Conservation (phyloP, 2,329 filamentous ascomycete species). For the Aaosphaeria pasadenensis region DNA sequence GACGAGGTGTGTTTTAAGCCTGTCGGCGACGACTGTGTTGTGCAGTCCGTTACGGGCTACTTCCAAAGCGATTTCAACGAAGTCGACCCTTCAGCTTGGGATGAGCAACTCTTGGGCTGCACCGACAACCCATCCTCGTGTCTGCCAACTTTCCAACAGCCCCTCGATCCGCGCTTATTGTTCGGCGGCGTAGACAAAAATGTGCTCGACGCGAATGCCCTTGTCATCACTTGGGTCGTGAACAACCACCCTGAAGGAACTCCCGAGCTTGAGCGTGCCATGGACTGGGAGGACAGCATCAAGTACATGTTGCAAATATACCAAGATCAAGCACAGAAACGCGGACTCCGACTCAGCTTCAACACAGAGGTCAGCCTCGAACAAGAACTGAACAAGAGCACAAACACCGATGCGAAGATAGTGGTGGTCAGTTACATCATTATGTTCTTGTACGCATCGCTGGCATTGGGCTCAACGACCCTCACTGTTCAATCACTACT, state of each 20-base stretch:
- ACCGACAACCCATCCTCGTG: conserved; percentile 75
- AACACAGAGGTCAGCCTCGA: conserved; percentile 93
- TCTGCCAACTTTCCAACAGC: conserved; percentile 84
- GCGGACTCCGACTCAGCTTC: conserved; percentile 86
- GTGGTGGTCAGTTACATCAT: conserved; percentile 94
- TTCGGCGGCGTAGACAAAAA: conserved; percentile 74
- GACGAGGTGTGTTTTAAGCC: conserved; percentile 94
- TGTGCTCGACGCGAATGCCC: conserved; percentile 70
- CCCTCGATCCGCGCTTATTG: conserved; percentile 79
- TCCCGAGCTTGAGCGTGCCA: conserved; percentile 66
- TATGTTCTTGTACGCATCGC: conserved; percentile 96
- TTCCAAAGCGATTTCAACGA: conserved; percentile 66
- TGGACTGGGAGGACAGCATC: conserved; percentile 85
- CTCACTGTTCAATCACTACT: conserved; percentile 74
- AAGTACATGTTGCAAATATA: conserved; percentile 72
- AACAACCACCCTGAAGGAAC: conserved; percentile 79
- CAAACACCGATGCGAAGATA: conserved; percentile 97
- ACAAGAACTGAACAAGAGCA: conserved; percentile 94
- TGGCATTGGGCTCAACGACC: conserved; percentile 86
- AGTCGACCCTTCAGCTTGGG: conserved; percentile 68
- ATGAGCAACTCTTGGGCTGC: conserved; percentile 68
- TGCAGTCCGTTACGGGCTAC: conserved; percentile 90
- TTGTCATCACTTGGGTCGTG: conserved; percentile 93
- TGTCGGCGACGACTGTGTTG: conserved; percentile 80
- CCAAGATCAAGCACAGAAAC: conserved; percentile 72